Percentiles rank a stretch among this genome's conserved stretches.
Evolutionary conservation across 1,284 basidiomycete species (phyloP).

Genomic region (Uromyces viciae-fabae): DNA sequence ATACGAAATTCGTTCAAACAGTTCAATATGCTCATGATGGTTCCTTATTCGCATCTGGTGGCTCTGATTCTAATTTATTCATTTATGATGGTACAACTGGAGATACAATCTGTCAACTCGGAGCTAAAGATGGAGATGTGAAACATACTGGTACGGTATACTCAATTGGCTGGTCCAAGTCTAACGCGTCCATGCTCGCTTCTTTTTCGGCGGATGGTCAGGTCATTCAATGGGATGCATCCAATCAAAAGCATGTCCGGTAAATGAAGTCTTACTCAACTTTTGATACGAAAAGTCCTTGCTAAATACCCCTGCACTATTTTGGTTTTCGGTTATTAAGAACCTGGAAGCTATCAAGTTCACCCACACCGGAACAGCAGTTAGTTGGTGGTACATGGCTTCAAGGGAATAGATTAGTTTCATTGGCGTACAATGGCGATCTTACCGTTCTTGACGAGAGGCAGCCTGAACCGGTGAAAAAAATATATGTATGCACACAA

Average conservation of each 20-base stretch:
- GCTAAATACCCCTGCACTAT: no score
- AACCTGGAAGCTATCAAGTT: conserved; percentile 30
- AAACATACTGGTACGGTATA: conserved; percentile 57
- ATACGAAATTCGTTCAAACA: conserved; percentile 91
- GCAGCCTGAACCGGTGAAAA: conserved; percentile 56
- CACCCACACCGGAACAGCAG: conserved; percentile 57
- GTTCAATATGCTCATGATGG: conserved; percentile 78
- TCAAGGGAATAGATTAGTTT: conserved; percentile 67
- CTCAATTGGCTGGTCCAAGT: conserved; percentile 58
- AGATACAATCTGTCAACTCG: conserved; percentile 68
- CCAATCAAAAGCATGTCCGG: conserved; percentile 23
- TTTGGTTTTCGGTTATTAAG: not conserved
- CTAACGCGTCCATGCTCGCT: conserved; percentile 65
- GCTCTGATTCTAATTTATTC: conserved; percentile 82
- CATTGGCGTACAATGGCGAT: conserved; percentile 76
- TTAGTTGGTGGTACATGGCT: conserved; percentile 72
- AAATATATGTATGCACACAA: conserved; percentile 38
- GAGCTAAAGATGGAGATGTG: conserved; percentile 66
- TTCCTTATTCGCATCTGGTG: conserved; percentile 79
- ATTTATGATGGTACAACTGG: conserved; percentile 89
- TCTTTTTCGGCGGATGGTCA: conserved; percentile 84
- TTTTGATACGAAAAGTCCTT: not conserved
- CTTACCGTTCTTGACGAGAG: conserved; percentile 80
- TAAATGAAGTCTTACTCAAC: not conserved
- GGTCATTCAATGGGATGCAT: conserved; percentile 68